A percentile compares a stretch with the other conserved stretches of the same genome.
Evolutionary conservation across 177 flowering plant species (phyloP).

Genomic region (Vitis hybrid): DNA sequence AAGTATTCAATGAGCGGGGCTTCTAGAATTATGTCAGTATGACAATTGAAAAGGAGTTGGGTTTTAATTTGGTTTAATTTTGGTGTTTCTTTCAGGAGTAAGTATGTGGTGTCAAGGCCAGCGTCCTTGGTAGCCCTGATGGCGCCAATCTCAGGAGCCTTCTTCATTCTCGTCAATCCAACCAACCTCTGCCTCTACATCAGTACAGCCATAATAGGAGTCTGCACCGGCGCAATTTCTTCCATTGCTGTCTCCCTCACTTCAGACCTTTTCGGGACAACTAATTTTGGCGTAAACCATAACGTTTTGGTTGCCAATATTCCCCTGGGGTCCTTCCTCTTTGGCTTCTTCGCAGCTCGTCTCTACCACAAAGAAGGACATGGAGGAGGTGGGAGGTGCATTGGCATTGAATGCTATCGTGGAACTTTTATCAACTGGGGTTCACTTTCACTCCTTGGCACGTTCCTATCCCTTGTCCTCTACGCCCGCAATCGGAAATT

Average conservation of each 20-base stretch:
- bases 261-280: constrained; percentile 71
- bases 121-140: constrained; percentile 47
- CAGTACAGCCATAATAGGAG: constrained; percentile 72
- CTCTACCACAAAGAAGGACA: constrained; percentile 43
- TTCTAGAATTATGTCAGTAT: too few relatives aligned
- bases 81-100: constrained; percentile 37
- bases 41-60: too few relatives aligned
- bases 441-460: constrained; percentile 49
- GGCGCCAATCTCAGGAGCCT: constrained; percentile 65
- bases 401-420: constrained; percentile 60
- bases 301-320: constrained; percentile 79
- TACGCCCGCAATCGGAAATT: constrained; percentile 45
- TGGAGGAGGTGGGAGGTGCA: constrained; percentile 44
- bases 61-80: neutral
- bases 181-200: constrained; percentile 43
- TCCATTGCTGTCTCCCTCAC: constrained; percentile 70
- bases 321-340: constrained; percentile 78
- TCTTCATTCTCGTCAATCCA: constrained; percentile 57
- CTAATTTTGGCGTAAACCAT: constrained; percentile 79
- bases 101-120: constrained; percentile 50
- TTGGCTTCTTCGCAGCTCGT: constrained; percentile 67
- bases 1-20: neutral
- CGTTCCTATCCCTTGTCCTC: constrained; percentile 47
- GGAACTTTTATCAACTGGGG: constrained; percentile 76
- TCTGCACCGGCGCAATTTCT: constrained; percentile 78